Evolutionary conservation across 2,329 filamentous ascomycete species (phyloP).

Genomic region (Claviceps cyperi): DNA sequence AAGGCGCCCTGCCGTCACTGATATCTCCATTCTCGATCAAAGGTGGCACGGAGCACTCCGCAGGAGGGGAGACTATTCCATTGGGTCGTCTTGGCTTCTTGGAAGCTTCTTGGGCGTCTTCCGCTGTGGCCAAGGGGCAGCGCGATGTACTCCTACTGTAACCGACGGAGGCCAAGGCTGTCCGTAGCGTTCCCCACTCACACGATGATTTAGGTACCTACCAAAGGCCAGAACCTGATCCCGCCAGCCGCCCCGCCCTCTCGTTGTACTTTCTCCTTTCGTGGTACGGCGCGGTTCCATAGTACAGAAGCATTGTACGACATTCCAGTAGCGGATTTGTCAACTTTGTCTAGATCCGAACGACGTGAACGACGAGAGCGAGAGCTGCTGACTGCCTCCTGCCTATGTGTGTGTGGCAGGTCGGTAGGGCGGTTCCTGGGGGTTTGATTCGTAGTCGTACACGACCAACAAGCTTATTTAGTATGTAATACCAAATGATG

Average conservation of each 20-base stretch:
- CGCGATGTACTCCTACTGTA: not conserved
- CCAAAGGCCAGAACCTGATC: not conserved
- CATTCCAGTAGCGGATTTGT: not conserved
- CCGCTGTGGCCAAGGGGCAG: not conserved
- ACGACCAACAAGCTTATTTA: not conserved
- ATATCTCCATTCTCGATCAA: not conserved
- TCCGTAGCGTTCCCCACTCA: too few species aligned
- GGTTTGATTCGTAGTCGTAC: not conserved
- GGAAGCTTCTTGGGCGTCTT: not conserved
- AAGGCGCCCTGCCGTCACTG: not conserved
- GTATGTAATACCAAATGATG: not conserved
- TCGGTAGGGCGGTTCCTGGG: not conserved
- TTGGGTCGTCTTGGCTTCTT: not conserved
- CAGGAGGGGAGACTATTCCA: not conserved
- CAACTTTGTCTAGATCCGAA: not conserved
- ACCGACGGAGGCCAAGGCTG: too few species aligned
- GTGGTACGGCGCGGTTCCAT: not conserved
- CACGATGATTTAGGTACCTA: too few species aligned
- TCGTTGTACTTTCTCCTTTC: not conserved
- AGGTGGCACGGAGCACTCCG: not conserved
- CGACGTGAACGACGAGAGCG: not conserved
- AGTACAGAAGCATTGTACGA: not conserved
- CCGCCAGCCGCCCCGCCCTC: not conserved
- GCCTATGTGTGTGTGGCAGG: not conserved
- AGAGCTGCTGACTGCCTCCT: not conserved